A percentile compares a stretch with the other conserved stretches of the same genome.
These are phyloP conservation scores for Hygrophoropsis aurantiaca DNA, from an alignment of 768 basidiomycete genomes.

Conservation along the genomic window DNA sequence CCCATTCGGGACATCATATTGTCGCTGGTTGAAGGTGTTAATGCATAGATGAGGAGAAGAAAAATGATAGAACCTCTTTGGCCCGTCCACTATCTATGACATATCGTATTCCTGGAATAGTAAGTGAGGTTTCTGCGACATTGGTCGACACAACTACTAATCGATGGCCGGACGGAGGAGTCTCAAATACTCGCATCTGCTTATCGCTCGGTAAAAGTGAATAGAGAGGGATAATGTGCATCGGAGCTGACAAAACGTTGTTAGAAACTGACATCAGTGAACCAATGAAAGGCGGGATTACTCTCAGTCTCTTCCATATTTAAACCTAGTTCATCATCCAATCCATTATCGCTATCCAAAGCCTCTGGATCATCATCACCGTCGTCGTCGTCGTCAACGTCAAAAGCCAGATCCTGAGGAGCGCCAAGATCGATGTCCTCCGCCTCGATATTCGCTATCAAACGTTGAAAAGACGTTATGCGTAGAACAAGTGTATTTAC, in stretches of 20 bases:
- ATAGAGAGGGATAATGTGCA: slow-evolving; percentile 94
- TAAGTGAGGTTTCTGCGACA: slow-evolving; percentile 94
- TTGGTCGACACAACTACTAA: slow-evolving; percentile 96
- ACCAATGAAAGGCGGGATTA: slow-evolving; percentile 28
- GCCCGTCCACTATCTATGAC: slow-evolving; percentile 96
- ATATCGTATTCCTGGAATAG: slow-evolving; percentile 95
- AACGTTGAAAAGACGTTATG: neutral
- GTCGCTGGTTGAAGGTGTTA: slow-evolving; percentile 51
- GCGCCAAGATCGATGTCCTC: slow-evolving; percentile 78
- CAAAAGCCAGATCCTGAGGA: slow-evolving; percentile 56
- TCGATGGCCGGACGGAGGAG: slow-evolving; percentile 77
- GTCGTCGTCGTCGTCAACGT: slow-evolving; percentile 59
- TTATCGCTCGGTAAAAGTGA: slow-evolving; percentile 90
- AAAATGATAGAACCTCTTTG: slow-evolving; percentile 67
- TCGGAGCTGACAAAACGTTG: slow-evolving; percentile 59
- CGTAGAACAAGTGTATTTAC: slow-evolving; percentile 2
- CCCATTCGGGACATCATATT: slow-evolving; percentile 76
- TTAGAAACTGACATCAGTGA: slow-evolving; percentile 2
- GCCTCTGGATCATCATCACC: slow-evolving; percentile 73
- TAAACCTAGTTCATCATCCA: slow-evolving; percentile 52
- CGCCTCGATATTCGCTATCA: slow-evolving; percentile 68
- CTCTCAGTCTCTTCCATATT: slow-evolving; percentile 69
- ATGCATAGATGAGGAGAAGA: neutral
- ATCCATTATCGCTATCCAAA: slow-evolving; percentile 71
- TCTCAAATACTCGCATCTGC: slow-evolving; percentile 90